Evolutionary conservation across 164 flowering plant genomes (phyloP), one percentile per base, ranked within the genome.

Genomic region (Amborella trichopoda): DNA sequence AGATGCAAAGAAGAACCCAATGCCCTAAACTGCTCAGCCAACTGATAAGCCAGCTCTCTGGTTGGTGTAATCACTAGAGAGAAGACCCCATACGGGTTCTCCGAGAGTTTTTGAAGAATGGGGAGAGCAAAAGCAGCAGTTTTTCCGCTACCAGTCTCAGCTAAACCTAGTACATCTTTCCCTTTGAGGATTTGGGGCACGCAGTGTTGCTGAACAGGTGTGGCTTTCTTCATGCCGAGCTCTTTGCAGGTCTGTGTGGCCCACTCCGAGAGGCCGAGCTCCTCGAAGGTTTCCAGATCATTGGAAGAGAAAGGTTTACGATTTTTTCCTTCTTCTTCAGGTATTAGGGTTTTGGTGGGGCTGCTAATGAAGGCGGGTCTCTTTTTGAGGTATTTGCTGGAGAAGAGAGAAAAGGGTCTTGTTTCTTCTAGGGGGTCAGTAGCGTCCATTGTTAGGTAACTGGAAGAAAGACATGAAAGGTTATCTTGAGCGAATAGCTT

Each of bases 41-140:
- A 47, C 64, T 91, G 96, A 53, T 58, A 78, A 2, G 96, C 99
- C 53, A 91, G 68, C 70, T 91, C 99, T 24, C 96, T 57, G 11
- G 96, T 91, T 8, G 96, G 96, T 16, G 99, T 91, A 20, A 91
- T 46, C 28, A 91, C 96, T 48, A 91, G 47, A 0, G 82, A 76
- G 36, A 78, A 87, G 3, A 91, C 86, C 3, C 99, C 99, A 25
- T 59, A 87, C 0, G 90, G 96, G 23, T 74, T 56, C 48, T 77
- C 76, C 0, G 88, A 68, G 4, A 91, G 69, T 2, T 72, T 68
- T 16, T 82, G 71, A 21, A 91, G 68, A 9, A 91, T 80, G 0
- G 99, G 99, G n/a, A 91, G 64, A 0, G 96, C 95, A 28, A 91
- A 91, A 2, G 96, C 95, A 0, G 99, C 94, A 1, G 95, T 91